phyloP scores from a whole-genome alignment of 257 asterid genomes.

The Solanum stenotomum region DNA sequence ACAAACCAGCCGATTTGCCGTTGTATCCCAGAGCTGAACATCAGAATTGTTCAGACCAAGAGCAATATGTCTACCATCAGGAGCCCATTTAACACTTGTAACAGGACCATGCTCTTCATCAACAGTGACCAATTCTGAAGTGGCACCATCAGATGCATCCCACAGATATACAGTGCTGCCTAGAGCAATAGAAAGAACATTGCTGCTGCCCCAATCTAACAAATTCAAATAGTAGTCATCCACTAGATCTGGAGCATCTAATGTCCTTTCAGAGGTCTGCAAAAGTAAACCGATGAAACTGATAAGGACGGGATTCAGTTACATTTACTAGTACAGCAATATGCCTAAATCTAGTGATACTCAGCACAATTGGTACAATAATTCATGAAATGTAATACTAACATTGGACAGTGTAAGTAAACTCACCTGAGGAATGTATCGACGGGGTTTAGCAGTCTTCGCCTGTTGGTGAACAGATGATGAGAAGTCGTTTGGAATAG shows the following conservation, averaged over 20 bases:
- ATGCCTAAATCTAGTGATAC: not conserved
- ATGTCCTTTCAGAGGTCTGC: constrained; percentile 15
- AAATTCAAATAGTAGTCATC: constrained; percentile 12
- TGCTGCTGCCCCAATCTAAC: constrained; percentile 19
- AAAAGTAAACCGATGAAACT: not conserved
- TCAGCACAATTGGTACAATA: not conserved
- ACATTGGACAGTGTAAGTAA: not conserved
- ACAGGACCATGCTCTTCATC: constrained; percentile 49
- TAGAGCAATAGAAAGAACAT: constrained; percentile 14
- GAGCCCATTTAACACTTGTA: constrained; percentile 46
- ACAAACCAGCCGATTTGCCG: constrained; percentile 32
- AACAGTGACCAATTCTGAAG: constrained; percentile 29
- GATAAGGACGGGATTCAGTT: not conserved
- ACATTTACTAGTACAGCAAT: not conserved
- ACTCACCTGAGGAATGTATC: constrained; percentile 72
- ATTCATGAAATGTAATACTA: not conserved
- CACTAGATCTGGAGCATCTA: constrained; percentile 14
- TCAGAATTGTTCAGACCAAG: constrained; percentile 48
- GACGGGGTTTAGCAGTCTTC: constrained; percentile 46
- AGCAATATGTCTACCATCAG: constrained; percentile 40
- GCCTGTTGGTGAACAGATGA: constrained; percentile 34
- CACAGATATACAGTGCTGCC: constrained; percentile 18
- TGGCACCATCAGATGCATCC: constrained; percentile 36
- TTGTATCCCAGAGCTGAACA: constrained; percentile 56
- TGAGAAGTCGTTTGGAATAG: constrained; percentile 28